Evolutionary conservation across 352 stramenopile species (phyloP), one percentile per base, ranked within the genome.

Genomic region (Globisporangium solare): DNA sequence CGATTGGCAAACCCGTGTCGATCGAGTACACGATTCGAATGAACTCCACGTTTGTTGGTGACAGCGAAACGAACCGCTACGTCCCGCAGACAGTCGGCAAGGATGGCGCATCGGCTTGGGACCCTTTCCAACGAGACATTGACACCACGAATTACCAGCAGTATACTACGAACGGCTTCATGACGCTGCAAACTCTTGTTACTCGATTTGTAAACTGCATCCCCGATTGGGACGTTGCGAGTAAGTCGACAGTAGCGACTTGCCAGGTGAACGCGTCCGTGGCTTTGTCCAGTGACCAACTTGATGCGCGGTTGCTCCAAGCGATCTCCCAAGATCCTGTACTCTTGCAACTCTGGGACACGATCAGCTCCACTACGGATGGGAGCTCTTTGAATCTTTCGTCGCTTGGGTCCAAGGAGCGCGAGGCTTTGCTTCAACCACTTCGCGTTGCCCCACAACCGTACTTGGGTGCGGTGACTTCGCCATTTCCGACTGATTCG

Each of bases 101-200:
- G 17, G 48, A 62, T 15, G 27, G 58, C 22, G 62, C 61, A 0
- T 56, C 58, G 2, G 57, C 45, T 20, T 77, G 60, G 63, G 20
- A 67, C 0, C 32, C 47, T n/a, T 65, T 67, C 12, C 61, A 74
- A 39, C 49, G 56, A 17, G 37, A 60, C 6, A 49, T 73, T 27
- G 50, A 71, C 4, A 70, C 63, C 21, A 31, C 41, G 6, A 14
- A 20, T 13, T 71, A 75, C 47, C 43, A 59, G 17, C 60, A 64
- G 46, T 80, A 80, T 37, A 50, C 68, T 1, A 22, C 47, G 4
- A 52, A 50, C 6, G 71, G 71, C 46, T 80, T 80, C 61, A 73
- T 77, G 66, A 80, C 71, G 24, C 54, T 77, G 45, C 71, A 80
- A 51, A 80, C 71, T 35, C 63, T 75, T n/a, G 68, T 80, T 27